phyloP scores from a whole-genome alignment of 1,139 yeast genomes.

The Yamadazyma membranifaciens region DNA sequence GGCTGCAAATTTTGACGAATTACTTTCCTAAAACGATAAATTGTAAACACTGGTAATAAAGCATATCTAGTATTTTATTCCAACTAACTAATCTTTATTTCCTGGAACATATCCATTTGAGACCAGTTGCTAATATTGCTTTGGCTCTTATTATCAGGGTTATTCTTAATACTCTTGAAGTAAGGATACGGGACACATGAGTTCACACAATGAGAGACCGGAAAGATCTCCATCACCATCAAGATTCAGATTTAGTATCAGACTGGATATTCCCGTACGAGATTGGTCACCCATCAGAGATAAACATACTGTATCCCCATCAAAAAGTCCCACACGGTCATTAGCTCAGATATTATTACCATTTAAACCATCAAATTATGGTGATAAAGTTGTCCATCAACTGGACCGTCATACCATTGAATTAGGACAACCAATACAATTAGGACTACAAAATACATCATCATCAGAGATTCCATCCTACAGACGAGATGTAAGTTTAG shows the following conservation, averaged over 20 bases:
- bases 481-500: too few species aligned
- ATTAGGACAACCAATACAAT: not conserved
- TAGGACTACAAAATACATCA: too few species aligned
- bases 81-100: too few species aligned
- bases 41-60: not conserved
- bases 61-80: too few species aligned
- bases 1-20: constrained; percentile 5
- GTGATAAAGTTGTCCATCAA: not conserved
- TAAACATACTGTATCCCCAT: constrained; percentile 8
- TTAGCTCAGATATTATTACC: constrained; percentile 6
- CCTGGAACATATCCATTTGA: too few species aligned
- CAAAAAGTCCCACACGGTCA: constrained; percentile 9
- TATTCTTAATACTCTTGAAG: too few species aligned
- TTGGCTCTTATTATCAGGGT: too few species aligned
- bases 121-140: too few species aligned
- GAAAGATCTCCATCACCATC: not conserved
- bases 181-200: too few species aligned
- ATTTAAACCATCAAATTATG: constrained; percentile 2
- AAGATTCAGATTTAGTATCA: not conserved
- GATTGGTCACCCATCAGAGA: not conserved
- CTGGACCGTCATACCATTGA: not conserved
- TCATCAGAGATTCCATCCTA: too few species aligned
- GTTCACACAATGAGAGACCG: not conserved
- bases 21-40: not conserved
- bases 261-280: not conserved